These are phyloP conservation scores for Vitis hybrid DNA, from an alignment of 177 flowering plant species.

Conservation along the genomic window DNA sequence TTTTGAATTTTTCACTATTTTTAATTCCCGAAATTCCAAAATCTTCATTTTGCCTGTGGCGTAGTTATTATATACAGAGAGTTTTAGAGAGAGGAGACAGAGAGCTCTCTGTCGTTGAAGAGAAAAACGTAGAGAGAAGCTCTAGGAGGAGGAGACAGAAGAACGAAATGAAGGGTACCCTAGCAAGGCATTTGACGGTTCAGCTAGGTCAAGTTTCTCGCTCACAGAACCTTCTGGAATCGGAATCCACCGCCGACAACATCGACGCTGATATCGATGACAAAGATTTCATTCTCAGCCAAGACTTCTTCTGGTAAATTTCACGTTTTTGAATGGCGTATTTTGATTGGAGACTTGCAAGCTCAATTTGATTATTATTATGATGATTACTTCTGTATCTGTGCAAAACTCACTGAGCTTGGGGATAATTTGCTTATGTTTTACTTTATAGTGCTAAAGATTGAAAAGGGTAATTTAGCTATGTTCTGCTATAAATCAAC, in stretches of 20 bases:
- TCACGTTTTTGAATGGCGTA: neutral
- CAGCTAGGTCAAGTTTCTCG: slow-evolving; percentile 50
- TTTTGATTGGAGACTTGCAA: neutral
- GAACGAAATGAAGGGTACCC: slow-evolving; percentile 41
- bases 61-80: neutral
- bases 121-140: slow-evolving; percentile 25
- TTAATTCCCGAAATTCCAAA: too few relatives aligned
- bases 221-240: slow-evolving; percentile 40
- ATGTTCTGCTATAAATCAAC: too few relatives aligned
- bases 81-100: slow-evolving; percentile 3
- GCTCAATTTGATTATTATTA: neutral
- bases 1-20: too few relatives aligned
- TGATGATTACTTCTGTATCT: neutral
- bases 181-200: slow-evolving; percentile 34
- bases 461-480: too few relatives aligned
- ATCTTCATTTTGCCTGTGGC: too few relatives aligned
- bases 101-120: slow-evolving; percentile 20
- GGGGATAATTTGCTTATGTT: too few relatives aligned
- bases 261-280: slow-evolving; percentile 38
- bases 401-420: too few relatives aligned
- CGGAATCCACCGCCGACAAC: slow-evolving; percentile 21
- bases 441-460: too few relatives aligned
- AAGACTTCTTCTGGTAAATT: slow-evolving; percentile 84
- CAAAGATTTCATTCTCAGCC: slow-evolving; percentile 78
- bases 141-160: slow-evolving; percentile 17